A percentile compares a stretch with the other conserved stretches of the same genome.
Evolutionary conservation across 352 stramenopile species (phyloP).

Genomic region (Pythium pyrilobum): DNA sequence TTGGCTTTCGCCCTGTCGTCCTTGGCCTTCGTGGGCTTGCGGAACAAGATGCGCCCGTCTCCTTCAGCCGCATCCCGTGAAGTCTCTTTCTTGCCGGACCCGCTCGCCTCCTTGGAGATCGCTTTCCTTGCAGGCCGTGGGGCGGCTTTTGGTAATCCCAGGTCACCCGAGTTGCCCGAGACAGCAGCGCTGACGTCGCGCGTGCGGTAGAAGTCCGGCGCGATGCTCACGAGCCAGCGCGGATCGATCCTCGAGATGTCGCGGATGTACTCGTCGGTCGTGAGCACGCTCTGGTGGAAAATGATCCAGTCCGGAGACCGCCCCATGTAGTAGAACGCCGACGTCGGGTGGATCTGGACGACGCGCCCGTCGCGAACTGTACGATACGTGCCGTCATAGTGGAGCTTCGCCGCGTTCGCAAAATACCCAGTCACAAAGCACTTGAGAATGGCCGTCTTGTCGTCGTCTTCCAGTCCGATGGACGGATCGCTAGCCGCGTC

Average conservation of each 20-base stretch:
- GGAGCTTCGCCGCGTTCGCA: slow-evolving; percentile 95
- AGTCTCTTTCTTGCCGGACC: not conserved
- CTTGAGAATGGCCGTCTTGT: slow-evolving; percentile 37
- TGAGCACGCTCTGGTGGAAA: slow-evolving; percentile 98
- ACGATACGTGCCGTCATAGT: slow-evolving; percentile 72
- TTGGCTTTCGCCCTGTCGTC: slow-evolving; percentile 30
- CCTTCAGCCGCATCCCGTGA: slow-evolving; percentile 10
- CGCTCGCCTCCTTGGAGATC: not conserved
- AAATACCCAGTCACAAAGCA: slow-evolving; percentile 86
- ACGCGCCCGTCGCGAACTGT: slow-evolving; percentile 64
- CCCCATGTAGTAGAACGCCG: slow-evolving; percentile 65
- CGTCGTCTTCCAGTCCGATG: slow-evolving; percentile 6
- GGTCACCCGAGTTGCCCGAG: slow-evolving; percentile 58
- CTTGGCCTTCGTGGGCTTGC: slow-evolving; percentile 40
- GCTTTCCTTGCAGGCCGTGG: slow-evolving; percentile 11
- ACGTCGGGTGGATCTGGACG: slow-evolving; percentile 75
- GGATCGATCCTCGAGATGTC: slow-evolving; percentile 69
- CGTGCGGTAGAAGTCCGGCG: slow-evolving; percentile 69
- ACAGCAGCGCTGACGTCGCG: slow-evolving; percentile 61
- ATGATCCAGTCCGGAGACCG: slow-evolving; percentile 95
- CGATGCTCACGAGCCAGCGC: slow-evolving; percentile 60
- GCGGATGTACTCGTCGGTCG: slow-evolving; percentile 93
- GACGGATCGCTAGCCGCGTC: too few relatives aligned
- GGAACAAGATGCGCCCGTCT: slow-evolving; percentile 67
- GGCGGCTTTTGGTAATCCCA: slow-evolving; percentile 53